Conservation (phyloP, 306 rosid genomes). For the Cicer yamashitae region DNA sequence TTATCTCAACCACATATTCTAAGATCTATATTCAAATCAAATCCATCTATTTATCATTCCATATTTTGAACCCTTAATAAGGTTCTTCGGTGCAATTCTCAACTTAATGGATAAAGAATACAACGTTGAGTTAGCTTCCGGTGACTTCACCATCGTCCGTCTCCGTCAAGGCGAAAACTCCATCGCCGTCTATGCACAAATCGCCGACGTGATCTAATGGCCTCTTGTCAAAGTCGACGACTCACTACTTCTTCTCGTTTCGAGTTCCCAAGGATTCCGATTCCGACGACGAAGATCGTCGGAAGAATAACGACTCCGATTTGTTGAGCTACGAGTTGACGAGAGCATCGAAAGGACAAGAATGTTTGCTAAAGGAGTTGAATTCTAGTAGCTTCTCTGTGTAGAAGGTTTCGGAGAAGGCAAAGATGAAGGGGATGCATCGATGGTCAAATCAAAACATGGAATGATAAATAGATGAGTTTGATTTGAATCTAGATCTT, state of each 20-base stretch:
- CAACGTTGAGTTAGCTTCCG: conserved; percentile 86
- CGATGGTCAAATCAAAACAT: too few relatives aligned
- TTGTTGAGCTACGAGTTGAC: conserved; percentile 83
- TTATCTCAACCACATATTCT: too few relatives aligned
- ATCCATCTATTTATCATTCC: too few relatives aligned
- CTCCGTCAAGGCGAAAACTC: conserved; percentile 65
- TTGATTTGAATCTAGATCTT: too few relatives aligned
- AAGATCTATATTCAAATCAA: too few relatives aligned
- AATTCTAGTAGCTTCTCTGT: conserved; percentile 63
- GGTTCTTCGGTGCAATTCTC: conserved; percentile 79
- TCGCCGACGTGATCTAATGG: conserved; percentile 83
- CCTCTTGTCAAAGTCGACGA: conserved; percentile 87
- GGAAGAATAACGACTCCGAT: conserved; percentile 9
- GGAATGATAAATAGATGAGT: too few relatives aligned
- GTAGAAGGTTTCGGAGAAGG: conserved; percentile 74
- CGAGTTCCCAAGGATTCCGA: conserved; percentile 53
- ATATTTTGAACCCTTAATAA: too few relatives aligned
- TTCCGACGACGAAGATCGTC: conserved; percentile 45
- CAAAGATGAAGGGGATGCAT: conserved; percentile 63
- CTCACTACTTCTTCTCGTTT: conserved; percentile 90
- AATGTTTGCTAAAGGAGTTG: conserved; percentile 58
- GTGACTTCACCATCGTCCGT: conserved; percentile 63
- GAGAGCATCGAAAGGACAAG: conserved; percentile 84
- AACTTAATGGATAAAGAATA: conserved; percentile 76
- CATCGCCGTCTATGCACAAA: conserved; percentile 67